Conservation (phyloP, 108 stramenopile species). For the Cylindrotheca closterium region DNA sequence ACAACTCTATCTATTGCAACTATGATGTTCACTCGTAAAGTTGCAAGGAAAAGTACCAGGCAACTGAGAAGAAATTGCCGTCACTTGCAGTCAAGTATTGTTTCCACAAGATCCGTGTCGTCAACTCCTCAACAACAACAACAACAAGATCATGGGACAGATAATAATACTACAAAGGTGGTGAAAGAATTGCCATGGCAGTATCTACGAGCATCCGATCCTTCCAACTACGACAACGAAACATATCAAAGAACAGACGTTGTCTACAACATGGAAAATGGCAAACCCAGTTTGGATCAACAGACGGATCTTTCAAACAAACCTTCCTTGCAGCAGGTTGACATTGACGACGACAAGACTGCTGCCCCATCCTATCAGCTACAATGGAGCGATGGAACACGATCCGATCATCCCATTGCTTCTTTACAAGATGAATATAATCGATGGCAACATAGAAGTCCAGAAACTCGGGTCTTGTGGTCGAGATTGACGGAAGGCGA, state of each 20-base stretch:
- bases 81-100: no score
- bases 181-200: slow-evolving; percentile 39
- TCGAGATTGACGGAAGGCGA: slow-evolving; percentile 51
- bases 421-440: slow-evolving; percentile 43
- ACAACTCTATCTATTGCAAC: no score
- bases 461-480: slow-evolving; percentile 54
- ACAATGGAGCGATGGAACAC: slow-evolving; percentile 41
- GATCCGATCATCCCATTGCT: slow-evolving; percentile 25
- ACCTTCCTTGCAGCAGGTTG: neutral
- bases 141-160: no score
- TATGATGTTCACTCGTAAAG: no score
- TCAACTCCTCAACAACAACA: no score
- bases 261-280: slow-evolving; percentile 44
- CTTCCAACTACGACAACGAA: slow-evolving; percentile 50
- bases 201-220: slow-evolving; percentile 47
- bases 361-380: slow-evolving; percentile 29
- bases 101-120: no score
- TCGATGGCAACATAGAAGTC: slow-evolving; percentile 11
- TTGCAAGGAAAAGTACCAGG: no score
- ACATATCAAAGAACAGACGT: slow-evolving; percentile 76
- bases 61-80: no score
- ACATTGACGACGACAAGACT: no score
- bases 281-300: slow-evolving; percentile 40
- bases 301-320: slow-evolving; percentile 10
- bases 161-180: no score